A percentile compares a stretch with the other conserved stretches of the same genome.
Evolutionary conservation across 2,329 filamentous ascomycete genomes (phyloP).

Genomic region (Ophiosphaerella korrae): DNA sequence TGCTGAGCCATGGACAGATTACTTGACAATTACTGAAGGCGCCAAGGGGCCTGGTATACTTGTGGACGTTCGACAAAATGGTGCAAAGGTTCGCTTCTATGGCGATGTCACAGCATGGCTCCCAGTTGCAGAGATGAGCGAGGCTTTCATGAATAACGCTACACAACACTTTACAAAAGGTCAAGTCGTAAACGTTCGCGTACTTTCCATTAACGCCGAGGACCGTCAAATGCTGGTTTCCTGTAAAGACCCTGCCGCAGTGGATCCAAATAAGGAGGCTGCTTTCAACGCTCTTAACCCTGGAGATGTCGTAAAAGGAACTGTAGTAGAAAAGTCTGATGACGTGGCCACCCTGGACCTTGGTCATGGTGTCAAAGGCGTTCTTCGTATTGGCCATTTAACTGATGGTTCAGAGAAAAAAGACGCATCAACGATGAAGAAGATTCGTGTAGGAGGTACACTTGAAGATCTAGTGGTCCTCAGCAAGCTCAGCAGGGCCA

Average conservation of each 20-base stretch:
- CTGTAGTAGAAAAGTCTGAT: constrained; percentile 57
- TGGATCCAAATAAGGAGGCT: constrained; percentile 75
- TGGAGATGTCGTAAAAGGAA: constrained; percentile 77
- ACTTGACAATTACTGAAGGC: constrained; percentile 73
- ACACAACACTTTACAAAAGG: constrained; percentile 86
- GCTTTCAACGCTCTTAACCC: constrained; percentile 75
- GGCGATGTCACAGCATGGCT: constrained; percentile 82
- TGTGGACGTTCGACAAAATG: constrained; percentile 75
- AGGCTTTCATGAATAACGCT: constrained; percentile 90
- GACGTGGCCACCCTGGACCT: constrained; percentile 70
- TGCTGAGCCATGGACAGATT: constrained; percentile 75
- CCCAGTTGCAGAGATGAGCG: constrained; percentile 96
- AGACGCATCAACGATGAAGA: constrained; percentile 75
- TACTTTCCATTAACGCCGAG: constrained; percentile 78
- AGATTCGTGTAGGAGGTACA: constrained; percentile 82
- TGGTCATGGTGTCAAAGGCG: constrained; percentile 75
- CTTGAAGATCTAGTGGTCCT: constrained; percentile 82
- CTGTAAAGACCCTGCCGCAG: constrained; percentile 85
- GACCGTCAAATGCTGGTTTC: constrained; percentile 79
- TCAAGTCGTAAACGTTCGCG: constrained; percentile 88
- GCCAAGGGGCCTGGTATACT: constrained; percentile 86
- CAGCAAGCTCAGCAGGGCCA: constrained; percentile 80
- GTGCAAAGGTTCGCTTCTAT: constrained; percentile 93
- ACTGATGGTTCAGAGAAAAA: constrained; percentile 84
- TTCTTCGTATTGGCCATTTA: constrained; percentile 77